A percentile compares a stretch with the other conserved stretches of the same genome.
Conservation (phyloP, 306 rosid species). For the Cucurbita pepo region DNA sequence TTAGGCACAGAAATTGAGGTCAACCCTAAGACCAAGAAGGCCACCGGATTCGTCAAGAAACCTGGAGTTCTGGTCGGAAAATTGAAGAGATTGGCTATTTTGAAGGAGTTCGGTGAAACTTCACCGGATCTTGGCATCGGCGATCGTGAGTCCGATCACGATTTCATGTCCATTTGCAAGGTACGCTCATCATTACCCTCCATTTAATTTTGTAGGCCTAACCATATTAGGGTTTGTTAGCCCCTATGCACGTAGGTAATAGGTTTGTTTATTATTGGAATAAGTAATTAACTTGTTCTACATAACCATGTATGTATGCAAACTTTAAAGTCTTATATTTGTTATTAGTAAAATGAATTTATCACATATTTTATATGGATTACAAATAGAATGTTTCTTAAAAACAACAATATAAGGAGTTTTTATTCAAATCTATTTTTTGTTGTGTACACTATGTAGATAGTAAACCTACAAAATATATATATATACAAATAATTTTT, state of each 20-base stretch:
- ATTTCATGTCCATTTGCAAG: conserved; percentile 94
- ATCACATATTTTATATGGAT: no score
- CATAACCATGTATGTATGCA: no score
- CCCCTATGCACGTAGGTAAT: background rate
- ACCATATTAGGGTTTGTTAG: background rate
- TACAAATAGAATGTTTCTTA: no score
- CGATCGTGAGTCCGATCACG: conserved; percentile 72
- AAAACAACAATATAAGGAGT: no score
- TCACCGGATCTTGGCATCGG: conserved; percentile 75
- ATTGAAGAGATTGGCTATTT: conserved; percentile 42
- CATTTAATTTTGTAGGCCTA: background rate
- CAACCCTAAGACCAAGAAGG: conserved; percentile 83
- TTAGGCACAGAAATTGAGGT: conserved; percentile 87
- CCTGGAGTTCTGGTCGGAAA: conserved; percentile 84
- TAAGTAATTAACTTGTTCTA: background rate
- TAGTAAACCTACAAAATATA: no score
- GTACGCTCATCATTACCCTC: conserved; percentile 12
- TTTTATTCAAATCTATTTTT: no score
- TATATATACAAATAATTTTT: no score
- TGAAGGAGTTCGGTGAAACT: conserved; percentile 63
- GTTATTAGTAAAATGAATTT: no score
- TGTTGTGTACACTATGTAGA: no score
- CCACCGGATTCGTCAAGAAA: conserved; percentile 85
- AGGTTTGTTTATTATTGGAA: background rate
- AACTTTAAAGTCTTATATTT: no score